Base-by-base conservation (phyloP, 2,329 filamentous ascomycete genomes). In the Bipolaris victoriae region DNA sequence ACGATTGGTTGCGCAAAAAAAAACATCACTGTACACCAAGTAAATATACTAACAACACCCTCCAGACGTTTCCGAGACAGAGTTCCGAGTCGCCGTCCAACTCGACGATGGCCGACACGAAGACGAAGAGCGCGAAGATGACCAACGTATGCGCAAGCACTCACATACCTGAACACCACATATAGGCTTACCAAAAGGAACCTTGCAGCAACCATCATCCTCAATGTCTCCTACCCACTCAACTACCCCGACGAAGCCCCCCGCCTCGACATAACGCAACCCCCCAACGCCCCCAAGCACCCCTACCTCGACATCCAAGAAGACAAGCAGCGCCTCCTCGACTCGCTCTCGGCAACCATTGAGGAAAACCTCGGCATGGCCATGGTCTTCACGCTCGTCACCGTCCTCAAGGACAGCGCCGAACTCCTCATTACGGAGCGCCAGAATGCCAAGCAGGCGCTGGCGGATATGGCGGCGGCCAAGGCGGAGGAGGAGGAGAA, bases 321-420 rank as follows among this genome's bases (percentile, higher is more conserved):
- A 47, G 95, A 99, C 81, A 92, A 91, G 73, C 82, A 86, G 16
- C 78, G 79, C 50, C 86, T 99, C 13, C 84, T 98, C 15, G 82
- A 87, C 49, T 84, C 85, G 1, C 81, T 98, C 11, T 77, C 86
- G 37, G 87, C 89, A 15, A 90, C 89, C 0, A 90, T 97, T 35
- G 88, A 95, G 74, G 95, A 99, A 77, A 98, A 93, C 67, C 79
- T 98, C 58, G 95, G 95, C 61, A 98, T 98, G 89, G 91, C 92
- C 53, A 99, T 99, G 95, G 81, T 99, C 1, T 99, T 98, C 78
- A 92, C 94, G 0, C 81, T 99, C 22, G 90, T 96, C 52, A 91
- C 90, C 13, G 87, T 90, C 0, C 80, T 99, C 58, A 98, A 97
- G 75, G 95, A 99, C 57, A 84, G 86, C 49, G 94, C 93, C n/a